Evolutionary conservation across 2,329 filamentous ascomycete species (phyloP), one percentile per base, ranked within the genome.

Genomic region (Pseudocercospora macadamiae): DNA sequence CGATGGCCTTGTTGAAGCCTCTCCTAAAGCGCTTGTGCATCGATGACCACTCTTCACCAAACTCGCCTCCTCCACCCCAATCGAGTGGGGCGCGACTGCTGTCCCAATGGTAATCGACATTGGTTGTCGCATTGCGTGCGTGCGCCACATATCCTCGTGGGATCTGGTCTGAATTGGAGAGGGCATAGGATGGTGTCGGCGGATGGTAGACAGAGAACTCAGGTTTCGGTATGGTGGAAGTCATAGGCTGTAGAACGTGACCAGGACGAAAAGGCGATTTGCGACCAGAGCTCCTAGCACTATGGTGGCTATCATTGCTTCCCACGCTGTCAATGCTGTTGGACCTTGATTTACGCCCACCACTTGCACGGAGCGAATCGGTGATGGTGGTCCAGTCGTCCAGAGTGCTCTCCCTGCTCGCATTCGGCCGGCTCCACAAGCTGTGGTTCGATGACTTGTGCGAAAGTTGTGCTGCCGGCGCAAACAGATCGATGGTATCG

Each of bases 81-180:
- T 87, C 81, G 42, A 91, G 82, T 0, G 90, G 86, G 2, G 83
- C 79, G 12, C 89, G 84, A 82, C 93, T 93, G 60, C 93, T 97
- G 71, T 99, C 93, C 93, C 95, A 99, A 68, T 93, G 89, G 69
- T 91, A 96, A 74, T 99, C 95, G n/a, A 97, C 83, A 51, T 89
- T 83, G 4, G 90, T 82, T 70, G 92, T 97, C 10, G 89, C 86
- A 71, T 97, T 91, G 62, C 92, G 86, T 7, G 93, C 93, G 75
- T 99, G 95, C 0, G 91, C 85, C 16, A 96, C 90, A 71, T 96
- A 96, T 2, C 93, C 95, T 2, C 86, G 80, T 0, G 95, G 95
- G 58, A 97, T 97, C 6, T 88, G 86, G 44, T 91, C 88, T 6
- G 88, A 88, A 6, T 84, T 82, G 0, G 90, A 93, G 8, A 97